Base-by-base conservation (phyloP, 2,329 filamentous ascomycete species). In the Coniella vitis region DNA sequence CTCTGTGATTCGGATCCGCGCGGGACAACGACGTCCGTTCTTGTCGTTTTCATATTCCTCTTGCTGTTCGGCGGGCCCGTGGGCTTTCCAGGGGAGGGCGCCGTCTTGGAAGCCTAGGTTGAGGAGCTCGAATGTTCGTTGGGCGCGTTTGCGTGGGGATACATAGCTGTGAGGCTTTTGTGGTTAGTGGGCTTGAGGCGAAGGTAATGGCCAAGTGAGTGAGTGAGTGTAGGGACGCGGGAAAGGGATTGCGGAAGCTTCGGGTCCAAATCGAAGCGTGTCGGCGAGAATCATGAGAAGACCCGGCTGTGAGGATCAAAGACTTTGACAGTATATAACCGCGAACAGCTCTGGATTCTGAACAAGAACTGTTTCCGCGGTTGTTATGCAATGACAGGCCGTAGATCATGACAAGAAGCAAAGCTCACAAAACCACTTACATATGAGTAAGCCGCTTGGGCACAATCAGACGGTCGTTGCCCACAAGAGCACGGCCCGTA, bases 61-160 rank as follows among this genome's bases (percentile, higher is more conserved):
- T 9, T 59, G 59, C 2, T 61, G 57, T 61, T 62, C 55, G 2
- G 60, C 57, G 5, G 41, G 38, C 48, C 74, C 71, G 52, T 76
- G 73, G 14, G 66, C 59, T 31, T 75, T 64, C 89, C 89, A 95
- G 0, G 90, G 90, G 14, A 90, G 72, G 5, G 25, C 25, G 25
- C 25, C 25, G 36, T 81, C 77, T n/a, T 70, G 66, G 61, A 83
- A 82, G 43, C 83, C 86, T 17, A 95, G 71, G 57, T 86, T 79
- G 21, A 96, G 81, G 41, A 96, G 79, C 64, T 95, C 89, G 61
- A 96, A 84, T n/a, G 90, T 97, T 44, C 81, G 78, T 66, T 93
- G 90, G 17, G 91, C 89, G 51, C 90, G 86, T 54, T 78, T 80
- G 40, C 90, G 84, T 3, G 90, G 91, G 2, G 88, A 95, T 36